Conservation (phyloP, 2,329 filamentous ascomycete genomes). For the Huntiella omanensis region DNA sequence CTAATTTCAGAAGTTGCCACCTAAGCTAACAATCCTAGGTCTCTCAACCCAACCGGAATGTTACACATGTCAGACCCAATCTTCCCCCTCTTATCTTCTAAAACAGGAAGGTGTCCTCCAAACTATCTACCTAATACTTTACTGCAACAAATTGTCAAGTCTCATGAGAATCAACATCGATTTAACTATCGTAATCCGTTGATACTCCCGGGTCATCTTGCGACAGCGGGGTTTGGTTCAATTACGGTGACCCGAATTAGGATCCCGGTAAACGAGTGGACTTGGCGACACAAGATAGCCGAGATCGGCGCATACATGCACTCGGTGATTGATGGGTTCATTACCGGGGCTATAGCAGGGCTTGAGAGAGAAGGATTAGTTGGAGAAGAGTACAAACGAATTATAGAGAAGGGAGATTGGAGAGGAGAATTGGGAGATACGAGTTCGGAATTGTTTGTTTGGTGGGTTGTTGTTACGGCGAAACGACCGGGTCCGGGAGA, state of each 20-base stretch:
- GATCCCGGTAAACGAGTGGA: slow-evolving; percentile 22
- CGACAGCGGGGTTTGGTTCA: slow-evolving; percentile 20
- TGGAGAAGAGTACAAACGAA: no score
- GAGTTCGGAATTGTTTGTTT: slow-evolving; percentile 18
- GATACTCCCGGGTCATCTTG: slow-evolving; percentile 16
- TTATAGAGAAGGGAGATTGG: slow-evolving; percentile 13
- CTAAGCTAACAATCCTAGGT: no score
- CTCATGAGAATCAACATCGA: no score
- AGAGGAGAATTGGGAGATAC: slow-evolving; percentile 18
- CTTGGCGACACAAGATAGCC: slow-evolving; percentile 17
- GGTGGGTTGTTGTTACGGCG: slow-evolving; percentile 22
- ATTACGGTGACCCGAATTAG: slow-evolving; percentile 16
- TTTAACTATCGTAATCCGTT: neutral
- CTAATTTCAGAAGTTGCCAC: no score
- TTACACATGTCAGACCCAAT: no score
- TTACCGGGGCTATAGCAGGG: slow-evolving; percentile 19
- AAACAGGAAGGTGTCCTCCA: no score
- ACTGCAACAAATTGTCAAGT: no score
- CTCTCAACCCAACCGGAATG: no score
- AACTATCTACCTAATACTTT: no score
- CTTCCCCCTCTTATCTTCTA: no score
- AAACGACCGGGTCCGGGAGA: slow-evolving; percentile 17
- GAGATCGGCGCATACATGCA: slow-evolving; percentile 23
- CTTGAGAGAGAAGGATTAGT: slow-evolving; percentile 8
- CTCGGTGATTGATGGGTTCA: slow-evolving; percentile 19